These are phyloP conservation scores for Tylopilus rubrobrunneus DNA, from an alignment of 768 basidiomycete species.

Conservation along the genomic window DNA sequence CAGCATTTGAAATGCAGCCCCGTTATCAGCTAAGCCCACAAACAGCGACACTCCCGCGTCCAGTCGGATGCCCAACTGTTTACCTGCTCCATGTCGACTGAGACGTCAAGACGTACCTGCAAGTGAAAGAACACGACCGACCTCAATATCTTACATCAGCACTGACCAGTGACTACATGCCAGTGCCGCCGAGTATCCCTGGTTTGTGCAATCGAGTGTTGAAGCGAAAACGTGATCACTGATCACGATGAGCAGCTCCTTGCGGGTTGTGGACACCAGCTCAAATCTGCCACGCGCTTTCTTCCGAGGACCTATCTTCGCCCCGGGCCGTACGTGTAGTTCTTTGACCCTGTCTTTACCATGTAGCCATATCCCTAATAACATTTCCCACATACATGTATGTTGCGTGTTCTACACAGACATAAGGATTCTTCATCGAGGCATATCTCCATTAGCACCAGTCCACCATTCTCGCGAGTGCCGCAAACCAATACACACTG, in stretches of 20 bases:
- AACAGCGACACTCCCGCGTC: neutral
- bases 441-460: neutral
- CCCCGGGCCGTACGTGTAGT: neutral
- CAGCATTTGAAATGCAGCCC: no score
- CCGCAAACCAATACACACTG: neutral
- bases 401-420: neutral
- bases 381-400: neutral
- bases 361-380: no score
- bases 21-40: neutral
- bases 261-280: neutral
- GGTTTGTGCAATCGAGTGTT: no score
- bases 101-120: no score
- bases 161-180: neutral
- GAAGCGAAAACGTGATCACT: neutral
- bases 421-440: neutral
- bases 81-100: neutral
- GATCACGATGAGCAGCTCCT: neutral
- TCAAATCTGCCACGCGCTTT: neutral
- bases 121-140: no score
- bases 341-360: neutral
- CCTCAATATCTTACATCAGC: neutral
- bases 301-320: neutral
- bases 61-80: neutral
- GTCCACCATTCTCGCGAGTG: neutral
- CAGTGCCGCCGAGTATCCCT: no score